Conservation (phyloP, 2,329 filamentous ascomycete species). For the Penicillium sp. region DNA sequence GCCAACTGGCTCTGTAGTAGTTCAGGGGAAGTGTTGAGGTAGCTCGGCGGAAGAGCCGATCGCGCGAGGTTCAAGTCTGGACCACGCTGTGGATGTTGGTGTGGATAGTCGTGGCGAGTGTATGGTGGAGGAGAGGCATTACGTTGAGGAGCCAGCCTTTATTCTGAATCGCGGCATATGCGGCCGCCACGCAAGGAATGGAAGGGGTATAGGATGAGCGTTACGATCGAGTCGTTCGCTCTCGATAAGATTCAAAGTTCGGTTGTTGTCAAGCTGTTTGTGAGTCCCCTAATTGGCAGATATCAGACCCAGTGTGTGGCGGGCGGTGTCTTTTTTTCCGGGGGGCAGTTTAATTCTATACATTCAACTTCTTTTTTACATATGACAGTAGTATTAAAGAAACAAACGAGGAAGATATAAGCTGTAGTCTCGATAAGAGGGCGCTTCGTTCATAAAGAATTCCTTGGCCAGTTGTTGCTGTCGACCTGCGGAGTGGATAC, state of each 20-base stretch:
- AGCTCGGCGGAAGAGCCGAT: conserved; percentile 14
- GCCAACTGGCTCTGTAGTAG: conserved; percentile 19
- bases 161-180: conserved; percentile 37
- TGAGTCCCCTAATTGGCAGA: conserved; percentile 13
- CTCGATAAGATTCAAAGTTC: neutral
- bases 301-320: conserved; percentile 4
- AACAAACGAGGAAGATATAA: conserved; percentile 5
- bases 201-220: neutral
- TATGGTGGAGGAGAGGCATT: conserved; percentile 40
- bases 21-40: conserved; percentile 12
- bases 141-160: conserved; percentile 44
- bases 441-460: neutral
- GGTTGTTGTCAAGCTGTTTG: conserved; percentile 12
- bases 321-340: conserved; percentile 11
- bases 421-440: conserved; percentile 2
- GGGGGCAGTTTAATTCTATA: conserved; percentile 4
- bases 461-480: neutral
- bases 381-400: neutral
- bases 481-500: conserved; percentile 19
- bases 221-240: conserved; percentile 1
- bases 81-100: conserved; percentile 20
- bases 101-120: conserved; percentile 29
- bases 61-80: conserved; percentile 27
- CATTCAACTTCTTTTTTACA: neutral
- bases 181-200: conserved; percentile 33